Base-by-base conservation (phyloP, 75 land plant species). In the Ceratopteris richardii region DNA sequence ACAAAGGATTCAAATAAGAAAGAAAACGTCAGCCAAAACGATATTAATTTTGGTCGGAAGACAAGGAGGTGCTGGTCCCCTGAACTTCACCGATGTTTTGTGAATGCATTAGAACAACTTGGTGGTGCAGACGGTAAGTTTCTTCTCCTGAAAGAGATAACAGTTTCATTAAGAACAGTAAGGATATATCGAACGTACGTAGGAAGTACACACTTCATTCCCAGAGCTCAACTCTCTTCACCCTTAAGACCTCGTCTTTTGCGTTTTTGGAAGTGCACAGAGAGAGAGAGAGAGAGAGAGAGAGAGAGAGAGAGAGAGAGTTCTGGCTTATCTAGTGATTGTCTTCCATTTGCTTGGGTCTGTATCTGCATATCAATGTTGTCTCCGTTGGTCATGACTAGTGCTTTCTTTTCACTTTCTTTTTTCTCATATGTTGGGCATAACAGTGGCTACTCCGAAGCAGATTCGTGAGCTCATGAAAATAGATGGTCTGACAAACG, bases 1-100 rank as follows among this genome's bases (percentile, higher is more conserved):
- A 17, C 5, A 17, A 3, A 18, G 17, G 22, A 18, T 46, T n/a
- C 3, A 21, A 3, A 2, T 14, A 14, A 5, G 14, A n/a, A 52
- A 26, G 29, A 9, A 52, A 52, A 28, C 25, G 29, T 14, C 6
- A 24, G 12, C 14, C 22, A 18, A 14, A 52, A 52, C 25, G 28
- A 23, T 24, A 52, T 2, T 23, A 4, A 25, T 26, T 4, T 84
- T 9, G 86, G 79, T 19, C 62, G 98, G 58, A 93, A 93, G 31
- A 76, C 85, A 20, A 77, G 98, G 52, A 54, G 99, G 66, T 86
- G 96, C 50, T 95, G 99, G 99, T 95, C 99, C 18, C 96, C 92
- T 24, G 99, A 95, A 57, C 72, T 95, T 65, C 99, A 95, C 56
- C 72, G 88, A 40, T 72, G 97, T 24, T 95, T 95, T 63, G 80